Base-by-base conservation (phyloP, 2,329 filamentous ascomycete species). In the Aspergillus sp. region DNA sequence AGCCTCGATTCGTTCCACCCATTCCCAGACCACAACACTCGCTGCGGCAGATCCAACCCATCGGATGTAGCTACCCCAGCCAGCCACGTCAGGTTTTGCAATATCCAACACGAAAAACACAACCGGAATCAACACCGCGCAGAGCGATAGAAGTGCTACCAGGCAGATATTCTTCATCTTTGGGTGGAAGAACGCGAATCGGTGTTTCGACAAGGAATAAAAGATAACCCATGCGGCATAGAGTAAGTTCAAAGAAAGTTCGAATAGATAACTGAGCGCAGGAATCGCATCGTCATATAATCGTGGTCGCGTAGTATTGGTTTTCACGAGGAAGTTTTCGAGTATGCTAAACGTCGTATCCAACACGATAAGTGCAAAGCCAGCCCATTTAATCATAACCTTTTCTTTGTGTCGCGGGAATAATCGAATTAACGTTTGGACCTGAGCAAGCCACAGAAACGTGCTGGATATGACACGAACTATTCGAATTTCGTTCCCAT, bases 311-410 rank as follows among this genome's bases (percentile, higher is more conserved):
- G 66, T 67, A 7, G 59, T 62, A 13, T 61, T 61, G 5, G 57
- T 59, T 45, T 79, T 73, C 25, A 79, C 78, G 45, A 81, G 67
- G 62, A 97, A 97, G 60, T 87, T 93, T 74, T 96, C 94, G 49
- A 97, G 79, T 43, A 86, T 89, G 61, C 86, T 90, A 67, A 98
- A 98, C 9, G 90, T 82, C 39, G 91, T 84, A 64, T 97, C 91
- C 50, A 96, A 78, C 0, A 89, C 81, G 61, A 98, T 96, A 49
- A 98, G 80, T 3, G 86, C 90, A 64, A 97, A 96, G 1, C 91
- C 93, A 13, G 91, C 89, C 91, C 91, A 98, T 72, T 97, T 97
- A 72, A 98, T 98, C 56, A 97, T 88, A 45, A 97, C 84, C 71
- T 97, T 97, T 71, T 98, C 93, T 62, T 94, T 88, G 63, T 97